Evolutionary conservation across 768 basidiomycete genomes (phyloP), one percentile per base, ranked within the genome.

Genomic region (Tylopilus vinaceipallidus): DNA sequence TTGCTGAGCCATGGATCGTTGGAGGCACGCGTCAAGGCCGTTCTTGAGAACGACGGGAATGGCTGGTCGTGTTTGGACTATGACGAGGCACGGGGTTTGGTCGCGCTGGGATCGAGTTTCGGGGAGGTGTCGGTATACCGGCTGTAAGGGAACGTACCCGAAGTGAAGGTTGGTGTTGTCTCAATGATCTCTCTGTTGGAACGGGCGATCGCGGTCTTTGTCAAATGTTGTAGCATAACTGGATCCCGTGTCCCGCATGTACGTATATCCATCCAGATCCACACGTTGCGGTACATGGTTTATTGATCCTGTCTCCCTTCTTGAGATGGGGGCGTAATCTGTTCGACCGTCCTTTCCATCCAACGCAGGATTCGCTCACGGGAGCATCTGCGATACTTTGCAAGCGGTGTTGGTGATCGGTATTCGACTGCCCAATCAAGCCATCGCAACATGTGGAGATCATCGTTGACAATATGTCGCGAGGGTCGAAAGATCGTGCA

Each of bases 51-150:
- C 51, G 39, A 48, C 2, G 57, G 55, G 22, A 44, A 27, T 8
- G 33, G 46, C 8, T 85, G 83, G 83, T 75, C 76, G 3, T 71
- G 80, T 38, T 57, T 85, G 51, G 83, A 83, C 62, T 85, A 85
- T 55, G 80, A 82, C 47, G 83, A 85, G 61, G 71, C 71, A 33
- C 56, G 66, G 38, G 83, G 83, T 5, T 68, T 77, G 51, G 66
- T 84, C 45, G 82, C 70, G 6, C 53, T 84, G 19, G 82, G 78
- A 5, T 75, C 78, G 34, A 73, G 71, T 47, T 72, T 68, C 50
- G 83, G 83, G 14, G 50, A 60, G 37, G 68, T 83, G 13, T 68
- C 69, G 19, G 59, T 83, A 36, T 62, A 56, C 37, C 53, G 51
- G 13, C 36, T 65, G 38, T 65, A 39, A 66, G 26, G 33, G 20